phyloP scores from a whole-genome alignment of 1,139 yeast genomes.

The Geotrichum reessii region DNA sequence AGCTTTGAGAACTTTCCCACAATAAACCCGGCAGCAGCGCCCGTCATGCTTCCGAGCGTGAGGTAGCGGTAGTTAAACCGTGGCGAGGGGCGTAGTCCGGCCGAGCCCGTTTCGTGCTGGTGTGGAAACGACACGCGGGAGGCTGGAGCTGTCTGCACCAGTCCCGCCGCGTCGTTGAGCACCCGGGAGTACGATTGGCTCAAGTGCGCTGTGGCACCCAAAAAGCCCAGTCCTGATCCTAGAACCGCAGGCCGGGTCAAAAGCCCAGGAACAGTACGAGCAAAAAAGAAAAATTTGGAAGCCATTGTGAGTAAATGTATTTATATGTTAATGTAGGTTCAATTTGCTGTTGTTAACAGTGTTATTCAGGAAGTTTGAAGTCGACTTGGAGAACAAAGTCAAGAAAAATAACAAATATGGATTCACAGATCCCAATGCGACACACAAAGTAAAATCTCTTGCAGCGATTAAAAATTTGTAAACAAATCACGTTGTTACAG shows the following conservation, averaged over 20 bases:
- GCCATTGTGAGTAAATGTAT: background rate
- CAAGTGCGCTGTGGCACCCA: constrained; percentile 3
- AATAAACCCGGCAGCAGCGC: constrained; percentile 56
- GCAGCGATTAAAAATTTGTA: background rate
- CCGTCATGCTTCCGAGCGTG: constrained; percentile 63
- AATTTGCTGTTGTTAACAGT: no score
- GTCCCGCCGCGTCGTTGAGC: background rate
- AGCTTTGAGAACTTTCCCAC: constrained; percentile 62
- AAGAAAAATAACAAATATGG: background rate
- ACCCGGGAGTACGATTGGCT: background rate
- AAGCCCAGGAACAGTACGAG: background rate
- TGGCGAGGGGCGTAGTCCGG: background rate
- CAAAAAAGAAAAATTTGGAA: background rate
- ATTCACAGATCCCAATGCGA: background rate
- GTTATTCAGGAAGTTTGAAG: no score
- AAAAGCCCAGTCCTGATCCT: constrained; percentile 1
- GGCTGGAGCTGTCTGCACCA: background rate
- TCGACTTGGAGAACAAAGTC: background rate
- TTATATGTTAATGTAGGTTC: background rate
- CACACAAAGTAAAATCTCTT: background rate
- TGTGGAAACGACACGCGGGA: background rate
- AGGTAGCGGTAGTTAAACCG: constrained; percentile 56
- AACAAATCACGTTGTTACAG: background rate
- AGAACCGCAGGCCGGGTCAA: constrained; percentile 1
- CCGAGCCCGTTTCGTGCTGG: background rate